Base-by-base conservation (phyloP, 140 eudicot genomes). In the Anethum foeniculum region DNA sequence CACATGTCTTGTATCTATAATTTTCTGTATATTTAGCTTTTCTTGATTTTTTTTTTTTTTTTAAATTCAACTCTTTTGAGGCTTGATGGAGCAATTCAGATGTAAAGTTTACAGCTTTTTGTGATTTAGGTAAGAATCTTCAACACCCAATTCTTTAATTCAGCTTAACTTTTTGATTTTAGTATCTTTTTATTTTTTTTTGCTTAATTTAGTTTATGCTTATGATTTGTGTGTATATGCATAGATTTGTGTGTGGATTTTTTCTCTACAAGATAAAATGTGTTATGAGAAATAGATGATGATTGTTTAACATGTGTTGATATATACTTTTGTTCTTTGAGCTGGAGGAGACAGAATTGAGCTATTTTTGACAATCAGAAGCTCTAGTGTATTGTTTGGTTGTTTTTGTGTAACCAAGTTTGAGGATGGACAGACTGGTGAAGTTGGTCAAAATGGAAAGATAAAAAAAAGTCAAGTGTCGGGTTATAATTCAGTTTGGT, bases 81-180 rank as follows among this genome's bases (percentile, higher is more conserved):
- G 8, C 46, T 36, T 71, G 28, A 15, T 71, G 47, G 76, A 71
- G 30, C 76, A 16, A 38, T 71, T 73, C 19, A 23, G 54, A 83
- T 65, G 58, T 43, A 19, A 81, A 47, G 78, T 79, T 58, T 46
- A 41, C 83, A 76, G 30, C 69, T 43, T 64, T 78, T 43, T 76
- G 58, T 71, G 62, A 78, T 67, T 79, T 77, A 82, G 93, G 93
- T 87, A 65, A 52, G 84, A 51, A 65, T 86, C 74, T 51, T 19
- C 3, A 4, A 19, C n/a, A 16, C 76, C 81, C 71, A 19, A 28
- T 25, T 83, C 52, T 77, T 77, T 71, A 39, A 7, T 78, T 62
- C 67, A 60, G 28, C 76, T 36, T 36, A 77, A 41, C 14, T 47
- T 72, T 65, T 60, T 30, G 0, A 7, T 21, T 39, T 39, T 71